Base-by-base conservation (phyloP, 257 asterid genomes). In the Cordia subcordata region DNA sequence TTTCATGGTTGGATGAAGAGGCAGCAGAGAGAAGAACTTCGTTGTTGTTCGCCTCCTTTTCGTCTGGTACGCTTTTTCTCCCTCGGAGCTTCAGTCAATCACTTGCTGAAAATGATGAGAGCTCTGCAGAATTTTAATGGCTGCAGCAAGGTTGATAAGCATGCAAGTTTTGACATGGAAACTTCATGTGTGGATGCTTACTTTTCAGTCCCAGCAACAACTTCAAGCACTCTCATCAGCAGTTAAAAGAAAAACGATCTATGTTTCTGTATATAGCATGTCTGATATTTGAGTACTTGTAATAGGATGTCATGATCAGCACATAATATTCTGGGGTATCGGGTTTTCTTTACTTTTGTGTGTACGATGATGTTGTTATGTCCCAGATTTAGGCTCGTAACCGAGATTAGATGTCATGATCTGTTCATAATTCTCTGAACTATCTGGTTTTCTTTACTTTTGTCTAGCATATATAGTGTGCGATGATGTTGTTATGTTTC, bases 171-270 rank as follows among this genome's bases (percentile, higher is more conserved):
- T 18, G 49, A 9, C 5, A 22, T n/a, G 20, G 62, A 57, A n/a
- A 11, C 16, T n/a, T 14, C 44, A 11, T 37, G 52, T 57, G 65
- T 72, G 65, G 72, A 66, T 42, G 62, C 77, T 22, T 45, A 72
- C 55, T 61, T 72, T 57, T 66, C 72, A 27, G 8, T 72, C 22
- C 77, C 77, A 5, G 69, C 14, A 3, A 8, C 47, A 42, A 42
- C 5, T 42, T 42, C 14, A 42, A 42, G 47, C 47, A 3, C 47
- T 42, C 10, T 14, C 47, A 42, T 42, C 14, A 42, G 15, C 47
- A 42, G 47, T 42, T 42, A 42, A 42, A 10, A 1, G 47, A 42
- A 10, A 42, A 42, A 42, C 3, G 47, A 42, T 42, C 10, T 1
- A 2, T 42, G 47, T 8, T 11, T 42, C 1, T 42, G 47, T 42